These are phyloP conservation scores for Hypoxylon sp. DNA, from an alignment of 2,329 filamentous ascomycete genomes.

Conservation along the genomic window DNA sequence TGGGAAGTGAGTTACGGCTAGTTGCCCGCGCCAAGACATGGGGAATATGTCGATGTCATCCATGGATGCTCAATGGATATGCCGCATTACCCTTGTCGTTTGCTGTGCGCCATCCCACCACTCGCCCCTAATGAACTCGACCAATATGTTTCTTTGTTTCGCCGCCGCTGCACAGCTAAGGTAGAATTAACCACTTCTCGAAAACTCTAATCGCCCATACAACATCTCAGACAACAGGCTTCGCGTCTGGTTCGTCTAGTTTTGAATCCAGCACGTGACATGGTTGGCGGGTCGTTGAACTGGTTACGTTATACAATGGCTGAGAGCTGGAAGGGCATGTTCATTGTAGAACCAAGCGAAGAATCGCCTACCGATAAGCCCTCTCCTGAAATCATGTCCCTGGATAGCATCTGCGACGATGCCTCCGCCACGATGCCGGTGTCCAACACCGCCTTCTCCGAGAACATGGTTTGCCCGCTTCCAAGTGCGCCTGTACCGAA, in stretches of 20 bases:
- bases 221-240: not conserved
- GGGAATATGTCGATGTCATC: not conserved
- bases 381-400: not conserved
- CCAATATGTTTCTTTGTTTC: not conserved
- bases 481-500: not conserved
- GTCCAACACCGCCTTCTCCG: not conserved
- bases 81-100: not conserved
- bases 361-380: too few relatives aligned
- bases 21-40: not conserved
- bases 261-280: not conserved
- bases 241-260: not conserved
- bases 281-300: not conserved
- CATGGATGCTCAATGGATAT: not conserved
- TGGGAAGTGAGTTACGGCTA: not conserved
- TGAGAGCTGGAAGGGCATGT: slow-evolving; percentile 1
- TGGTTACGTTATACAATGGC: not conserved
- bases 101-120: not conserved
- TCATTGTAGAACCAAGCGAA: not conserved
- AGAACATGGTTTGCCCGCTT: not conserved
- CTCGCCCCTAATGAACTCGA: not conserved
- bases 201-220: not conserved
- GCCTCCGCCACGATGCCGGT: not conserved
- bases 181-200: too few relatives aligned
- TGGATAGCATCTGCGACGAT: not conserved
- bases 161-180: not conserved